Evolutionary conservation across 805 yeast species (phyloP), one percentile per base, ranked within the genome.

Genomic region (Ogataea allantospora): DNA sequence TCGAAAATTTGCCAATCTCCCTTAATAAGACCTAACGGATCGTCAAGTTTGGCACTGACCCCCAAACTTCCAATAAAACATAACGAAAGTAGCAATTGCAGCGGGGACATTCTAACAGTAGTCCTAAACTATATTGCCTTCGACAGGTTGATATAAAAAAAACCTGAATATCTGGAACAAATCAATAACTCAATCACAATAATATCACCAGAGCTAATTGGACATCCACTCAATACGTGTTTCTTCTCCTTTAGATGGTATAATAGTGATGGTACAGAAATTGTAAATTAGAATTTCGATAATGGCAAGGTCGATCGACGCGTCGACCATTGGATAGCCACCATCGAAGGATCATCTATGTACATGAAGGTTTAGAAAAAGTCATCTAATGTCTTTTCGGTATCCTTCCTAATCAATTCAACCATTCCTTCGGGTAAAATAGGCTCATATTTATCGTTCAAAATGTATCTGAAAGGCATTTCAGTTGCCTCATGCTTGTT

Each of bases 391-490:
- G 82, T 76, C 63, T 88, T 88, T 47, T 86, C 89, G 2, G 95
- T 80, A 54, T 91, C 99, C 47, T 76, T 76, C 56, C 82, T 80
- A 54, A 91, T 91, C 58, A 91, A 71, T 21, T 81, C 81, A 40
- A 87, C 66, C 98, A 91, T 91, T 0, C 98, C 98, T 39, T 75
- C 74, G 1, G 99, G 99, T 55, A 91, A 68, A 8, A 93, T 84
- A 1, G 99, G 98, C 44, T 75, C 72, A 3, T 77, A 78, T 1
- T 71, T 50, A 0, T 54, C 59, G 50, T 84, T 85, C 42, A 80
- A 63, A 12, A 91, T 83, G 54, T 91, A 91, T 57, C 99, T 73
- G 67, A 91, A 91, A 3, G 99, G 99, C 99, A 91, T 91, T 58
- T 91, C 97, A 0, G 96, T 88, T 3, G 95, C 85, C 62, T 93